Conservation (phyloP, 129 eudicot genomes). For the Ambrosia artemisiifolia region DNA sequence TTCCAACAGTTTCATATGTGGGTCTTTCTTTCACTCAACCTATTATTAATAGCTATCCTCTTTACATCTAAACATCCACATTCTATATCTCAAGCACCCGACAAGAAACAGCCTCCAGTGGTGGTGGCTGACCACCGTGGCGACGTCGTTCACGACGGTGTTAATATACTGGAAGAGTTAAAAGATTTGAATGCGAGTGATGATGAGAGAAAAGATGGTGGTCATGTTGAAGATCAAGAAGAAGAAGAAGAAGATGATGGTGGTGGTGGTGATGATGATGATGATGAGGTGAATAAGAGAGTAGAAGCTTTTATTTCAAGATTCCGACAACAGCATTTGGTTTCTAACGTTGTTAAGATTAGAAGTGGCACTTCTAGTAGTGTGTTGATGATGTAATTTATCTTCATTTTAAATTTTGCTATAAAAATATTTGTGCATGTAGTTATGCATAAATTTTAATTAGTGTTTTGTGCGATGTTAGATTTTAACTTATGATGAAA, state of each 20-base stretch:
- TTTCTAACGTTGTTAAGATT: constrained; percentile 61
- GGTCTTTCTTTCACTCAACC: constrained; percentile 62
- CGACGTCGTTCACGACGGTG: constrained; percentile 2
- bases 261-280: constrained; percentile 22
- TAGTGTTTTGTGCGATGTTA: no score
- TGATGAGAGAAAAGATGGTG: constrained; percentile 2
- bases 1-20: constrained; percentile 57
- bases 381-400: constrained; percentile 19
- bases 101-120: background rate
- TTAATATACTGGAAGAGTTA: constrained; percentile 4
- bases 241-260: constrained; percentile 4
- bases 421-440: no score
- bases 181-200: background rate
- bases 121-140: background rate
- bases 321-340: constrained; percentile 71
- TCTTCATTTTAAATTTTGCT: background rate
- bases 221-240: background rate
- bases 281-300: constrained; percentile 67
- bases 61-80: constrained; percentile 47
- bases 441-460: no score
- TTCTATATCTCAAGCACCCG: constrained; percentile 24
- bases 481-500: no score
- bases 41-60: constrained; percentile 64
- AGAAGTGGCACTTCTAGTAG: background rate
- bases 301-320: constrained; percentile 79